These are phyloP conservation scores for Calonectria ilicicola DNA, from an alignment of 2,329 filamentous ascomycete genomes.

Conservation along the genomic window DNA sequence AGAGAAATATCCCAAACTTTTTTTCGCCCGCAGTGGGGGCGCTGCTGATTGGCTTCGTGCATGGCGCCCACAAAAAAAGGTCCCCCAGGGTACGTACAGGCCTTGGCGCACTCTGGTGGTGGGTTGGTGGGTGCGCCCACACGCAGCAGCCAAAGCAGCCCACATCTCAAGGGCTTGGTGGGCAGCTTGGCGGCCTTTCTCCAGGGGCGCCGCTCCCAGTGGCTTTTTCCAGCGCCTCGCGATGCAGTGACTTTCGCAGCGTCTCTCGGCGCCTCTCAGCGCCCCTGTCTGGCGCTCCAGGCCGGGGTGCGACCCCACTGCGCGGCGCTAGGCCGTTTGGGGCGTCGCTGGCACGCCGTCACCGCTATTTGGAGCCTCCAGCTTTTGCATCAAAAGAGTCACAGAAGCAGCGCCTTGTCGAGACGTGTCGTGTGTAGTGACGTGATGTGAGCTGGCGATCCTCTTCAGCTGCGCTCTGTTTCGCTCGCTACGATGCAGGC, in stretches of 20 bases:
- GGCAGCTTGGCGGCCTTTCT: conserved; percentile 9
- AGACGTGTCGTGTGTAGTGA: conserved; percentile 13
- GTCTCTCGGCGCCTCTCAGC: conserved; percentile 16
- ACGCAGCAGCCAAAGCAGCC: no score
- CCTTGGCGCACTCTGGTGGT: no score
- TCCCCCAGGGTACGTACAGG: conserved; percentile 8
- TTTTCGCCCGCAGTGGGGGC: conserved; percentile 42
- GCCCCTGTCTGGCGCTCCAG: not conserved
- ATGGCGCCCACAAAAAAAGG: conserved; percentile 5
- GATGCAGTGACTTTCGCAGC: not conserved
- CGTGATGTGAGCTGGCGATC: conserved; percentile 22
- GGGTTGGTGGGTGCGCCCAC: no score
- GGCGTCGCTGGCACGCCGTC: conserved; percentile 35
- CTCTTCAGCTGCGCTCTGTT: conserved; percentile 24
- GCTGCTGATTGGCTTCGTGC: conserved; percentile 21
- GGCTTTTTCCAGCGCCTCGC: conserved; percentile 2
- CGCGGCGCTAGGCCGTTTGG: conserved; percentile 29
- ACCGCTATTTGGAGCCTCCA: conserved; percentile 43
- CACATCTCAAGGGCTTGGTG: not conserved
- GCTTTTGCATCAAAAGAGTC: conserved; percentile 19
- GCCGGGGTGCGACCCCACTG: conserved; percentile 12
- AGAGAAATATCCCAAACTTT: conserved; percentile 46
- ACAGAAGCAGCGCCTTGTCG: conserved; percentile 11
- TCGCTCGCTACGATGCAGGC: conserved; percentile 35
- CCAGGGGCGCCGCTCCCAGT: conserved; percentile 4